Evolutionary conservation across 257 asterid species (phyloP).

Genomic region (Eustoma russellianum): DNA sequence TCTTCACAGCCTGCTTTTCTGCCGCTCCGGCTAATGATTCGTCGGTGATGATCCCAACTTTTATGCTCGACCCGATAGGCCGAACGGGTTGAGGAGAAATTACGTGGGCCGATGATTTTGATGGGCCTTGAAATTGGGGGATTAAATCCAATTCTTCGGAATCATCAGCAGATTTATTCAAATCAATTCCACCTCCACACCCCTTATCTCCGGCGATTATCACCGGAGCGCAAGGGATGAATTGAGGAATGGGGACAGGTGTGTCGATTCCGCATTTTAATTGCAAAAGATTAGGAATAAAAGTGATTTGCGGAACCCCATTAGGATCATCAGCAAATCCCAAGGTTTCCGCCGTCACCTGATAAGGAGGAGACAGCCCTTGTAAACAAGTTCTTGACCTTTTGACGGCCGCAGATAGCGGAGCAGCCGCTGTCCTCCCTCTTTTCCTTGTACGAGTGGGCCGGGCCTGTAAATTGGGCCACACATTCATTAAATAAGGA

Average conservation of each 20-base stretch:
- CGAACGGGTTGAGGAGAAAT: constrained; percentile 65
- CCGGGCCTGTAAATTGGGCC: constrained; percentile 81
- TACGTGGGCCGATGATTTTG: constrained; percentile 14
- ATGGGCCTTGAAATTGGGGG: constrained; percentile 30
- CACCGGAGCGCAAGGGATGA: constrained; percentile 17
- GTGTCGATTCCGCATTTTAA: constrained; percentile 41
- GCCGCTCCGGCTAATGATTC: neutral
- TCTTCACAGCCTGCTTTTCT: constrained; percentile 9
- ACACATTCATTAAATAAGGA: constrained; percentile 55
- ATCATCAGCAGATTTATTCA: constrained; percentile 35
- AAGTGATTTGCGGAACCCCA: constrained; percentile 23
- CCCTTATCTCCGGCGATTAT: neutral
- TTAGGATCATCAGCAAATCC: constrained; percentile 20
- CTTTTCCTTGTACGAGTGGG: constrained; percentile 82
- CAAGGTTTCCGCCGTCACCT: constrained; percentile 10
- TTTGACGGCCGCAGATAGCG: constrained; percentile 37
- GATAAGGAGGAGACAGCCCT: constrained; percentile 25
- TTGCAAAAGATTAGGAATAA: constrained; percentile 27
- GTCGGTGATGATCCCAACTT: constrained; percentile 22
- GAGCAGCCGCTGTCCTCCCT: constrained; percentile 55
- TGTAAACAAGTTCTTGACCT: constrained; percentile 37
- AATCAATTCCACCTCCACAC: constrained; percentile 23
- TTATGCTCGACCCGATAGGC: constrained; percentile 56
- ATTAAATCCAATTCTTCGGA: constrained; percentile 45
- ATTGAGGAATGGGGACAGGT: constrained; percentile 26